phyloP scores from a whole-genome alignment of 176 grass and related monocot species.

The Pharus latifolius region DNA sequence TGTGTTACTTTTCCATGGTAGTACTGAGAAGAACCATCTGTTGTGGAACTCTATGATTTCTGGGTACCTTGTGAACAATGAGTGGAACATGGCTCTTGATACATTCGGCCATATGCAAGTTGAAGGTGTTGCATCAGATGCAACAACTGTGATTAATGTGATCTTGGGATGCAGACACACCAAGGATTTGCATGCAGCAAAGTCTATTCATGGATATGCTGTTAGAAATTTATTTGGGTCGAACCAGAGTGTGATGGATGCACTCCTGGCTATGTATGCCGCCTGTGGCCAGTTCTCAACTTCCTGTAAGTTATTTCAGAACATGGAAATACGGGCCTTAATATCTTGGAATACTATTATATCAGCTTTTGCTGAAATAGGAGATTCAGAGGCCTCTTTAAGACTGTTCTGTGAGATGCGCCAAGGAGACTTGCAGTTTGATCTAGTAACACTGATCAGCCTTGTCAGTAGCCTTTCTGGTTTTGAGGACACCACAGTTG shows the following conservation, averaged over 20 bases:
- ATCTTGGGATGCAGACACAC: conserved; percentile 34
- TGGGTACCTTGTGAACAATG: conserved; percentile 43
- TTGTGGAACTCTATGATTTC: conserved; percentile 68
- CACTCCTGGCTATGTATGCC: conserved; percentile 46
- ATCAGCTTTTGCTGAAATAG: conserved; percentile 38
- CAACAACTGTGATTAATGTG: conserved; percentile 32
- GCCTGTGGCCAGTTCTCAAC: conserved; percentile 33
- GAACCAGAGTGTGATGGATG: conserved; percentile 34
- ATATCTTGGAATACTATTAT: conserved; percentile 81
- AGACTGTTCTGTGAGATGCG: conserved; percentile 36
- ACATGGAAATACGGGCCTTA: conserved; percentile 12
- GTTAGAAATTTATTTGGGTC: conserved; percentile 41
- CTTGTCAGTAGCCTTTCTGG: conserved; percentile 29
- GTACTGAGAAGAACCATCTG: conserved; percentile 25
- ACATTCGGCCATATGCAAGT: conserved; percentile 33
- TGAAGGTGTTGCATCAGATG: conserved; percentile 32
- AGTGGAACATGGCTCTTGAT: conserved; percentile 22
- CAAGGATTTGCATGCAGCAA: conserved; percentile 30
- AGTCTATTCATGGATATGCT: conserved; percentile 53
- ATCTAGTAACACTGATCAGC: conserved; percentile 55
- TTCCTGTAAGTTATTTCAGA: conserved; percentile 40
- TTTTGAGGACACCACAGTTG: conserved; percentile 11
- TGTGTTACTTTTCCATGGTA: conserved; percentile 15
- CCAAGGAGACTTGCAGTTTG: conserved; percentile 28
- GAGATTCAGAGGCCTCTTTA: conserved; percentile 27